Percentiles rank a stretch among this genome's conserved stretches.
These are phyloP conservation scores for Cruciata laevipes DNA, from an alignment of 257 asterid species.

Conservation along the genomic window DNA sequence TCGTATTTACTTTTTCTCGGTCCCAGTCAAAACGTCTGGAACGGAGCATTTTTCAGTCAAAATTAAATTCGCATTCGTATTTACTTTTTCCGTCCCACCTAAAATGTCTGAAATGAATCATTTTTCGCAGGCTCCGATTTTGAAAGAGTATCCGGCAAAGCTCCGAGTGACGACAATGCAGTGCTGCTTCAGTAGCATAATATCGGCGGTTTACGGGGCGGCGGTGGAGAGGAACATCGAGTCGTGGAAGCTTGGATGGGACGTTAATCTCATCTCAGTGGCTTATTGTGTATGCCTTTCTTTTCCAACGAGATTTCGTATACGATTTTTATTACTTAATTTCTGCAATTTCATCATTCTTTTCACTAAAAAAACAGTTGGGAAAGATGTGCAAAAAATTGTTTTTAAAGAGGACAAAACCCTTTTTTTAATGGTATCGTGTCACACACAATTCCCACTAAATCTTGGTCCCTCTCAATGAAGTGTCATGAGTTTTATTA, in stretches of 20 bases:
- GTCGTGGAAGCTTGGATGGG: slow-evolving; percentile 29
- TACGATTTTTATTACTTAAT: not conserved
- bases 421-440: not conserved
- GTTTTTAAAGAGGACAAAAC: not conserved
- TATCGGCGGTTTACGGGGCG: slow-evolving; percentile 18
- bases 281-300: slow-evolving; percentile 24
- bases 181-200: slow-evolving; percentile 24
- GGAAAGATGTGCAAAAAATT: no score
- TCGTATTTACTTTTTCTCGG: no score
- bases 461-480: not conserved
- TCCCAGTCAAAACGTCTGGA: not conserved
- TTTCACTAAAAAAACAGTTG: not conserved
- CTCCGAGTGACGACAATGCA: slow-evolving; percentile 22
- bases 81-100: not conserved
- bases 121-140: slow-evolving; percentile 18
- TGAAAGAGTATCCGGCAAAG: slow-evolving; percentile 29
- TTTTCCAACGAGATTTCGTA: not conserved
- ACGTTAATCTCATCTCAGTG: slow-evolving; percentile 22
- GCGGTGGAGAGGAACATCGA: slow-evolving; percentile 21
- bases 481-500: not conserved
- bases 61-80: no score
- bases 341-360: not conserved
- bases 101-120: not conserved
- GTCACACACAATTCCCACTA: slow-evolving; percentile 5
- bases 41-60: not conserved